Evolutionary conservation across 2,329 filamentous ascomycete genomes (phyloP).

Genomic region (Chaetothyriales sp.): DNA sequence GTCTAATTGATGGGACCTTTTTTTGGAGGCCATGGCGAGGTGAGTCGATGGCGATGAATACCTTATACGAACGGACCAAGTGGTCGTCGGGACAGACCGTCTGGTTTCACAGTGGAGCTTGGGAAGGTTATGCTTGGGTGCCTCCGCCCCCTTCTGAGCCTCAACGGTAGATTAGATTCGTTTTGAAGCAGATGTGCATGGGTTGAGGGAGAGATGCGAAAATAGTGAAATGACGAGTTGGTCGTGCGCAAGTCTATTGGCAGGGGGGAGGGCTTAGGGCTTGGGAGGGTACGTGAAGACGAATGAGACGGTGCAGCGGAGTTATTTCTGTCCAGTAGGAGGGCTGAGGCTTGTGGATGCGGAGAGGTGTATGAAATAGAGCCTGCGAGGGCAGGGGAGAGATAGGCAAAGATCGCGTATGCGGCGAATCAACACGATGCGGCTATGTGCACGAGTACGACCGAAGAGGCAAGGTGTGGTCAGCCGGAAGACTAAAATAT

Average conservation of each 20-base stretch:
- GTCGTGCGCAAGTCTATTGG: slow-evolving; percentile 8
- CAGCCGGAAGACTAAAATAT: neutral
- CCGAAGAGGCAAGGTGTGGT: neutral
- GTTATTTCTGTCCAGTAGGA: slow-evolving; percentile 6
- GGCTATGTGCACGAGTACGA: neutral
- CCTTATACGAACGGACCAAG: slow-evolving; percentile 15
- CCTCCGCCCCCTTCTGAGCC: slow-evolving; percentile 20
- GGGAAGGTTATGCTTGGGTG: slow-evolving; percentile 11
- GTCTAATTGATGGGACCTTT: slow-evolving; percentile 9
- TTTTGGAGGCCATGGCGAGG: slow-evolving; percentile 17
- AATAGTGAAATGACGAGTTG: slow-evolving; percentile 18
- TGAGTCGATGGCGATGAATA: slow-evolving; percentile 16
- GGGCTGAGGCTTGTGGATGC: neutral
- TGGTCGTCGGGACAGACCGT: slow-evolving; percentile 3
- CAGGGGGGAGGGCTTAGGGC: slow-evolving; percentile 5
- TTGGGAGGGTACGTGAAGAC: slow-evolving; percentile 1
- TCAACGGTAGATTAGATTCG: slow-evolving; percentile 18
- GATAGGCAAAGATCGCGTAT: neutral
- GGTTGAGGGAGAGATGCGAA: slow-evolving; percentile 10
- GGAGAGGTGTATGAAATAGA: neutral
- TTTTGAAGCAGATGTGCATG: slow-evolving; percentile 18
- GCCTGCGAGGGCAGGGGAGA: neutral
- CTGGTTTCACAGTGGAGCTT: slow-evolving; percentile 16
- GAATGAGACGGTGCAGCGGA: slow-evolving; percentile 2
- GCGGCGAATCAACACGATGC: neutral